phyloP scores from a whole-genome alignment of 2,329 filamentous ascomycete genomes.

The Penicillium sp. region DNA sequence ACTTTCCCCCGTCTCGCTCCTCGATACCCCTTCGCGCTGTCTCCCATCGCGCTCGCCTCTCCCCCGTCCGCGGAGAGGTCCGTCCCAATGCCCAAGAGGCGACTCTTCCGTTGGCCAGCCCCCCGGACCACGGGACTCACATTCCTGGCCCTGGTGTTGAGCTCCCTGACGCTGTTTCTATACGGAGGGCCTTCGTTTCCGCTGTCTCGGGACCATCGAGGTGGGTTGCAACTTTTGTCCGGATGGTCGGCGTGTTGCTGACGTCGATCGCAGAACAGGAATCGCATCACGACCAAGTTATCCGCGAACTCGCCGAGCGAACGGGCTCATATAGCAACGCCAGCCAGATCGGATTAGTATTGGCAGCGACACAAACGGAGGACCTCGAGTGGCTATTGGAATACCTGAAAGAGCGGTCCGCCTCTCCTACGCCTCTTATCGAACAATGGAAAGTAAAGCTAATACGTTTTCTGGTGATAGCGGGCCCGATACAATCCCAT shows the following conservation, averaged over 20 bases:
- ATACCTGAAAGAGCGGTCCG: constrained; percentile 28
- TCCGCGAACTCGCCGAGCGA: constrained; percentile 25
- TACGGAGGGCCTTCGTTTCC: constrained; percentile 19
- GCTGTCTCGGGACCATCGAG: not conserved
- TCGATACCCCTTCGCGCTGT: not conserved
- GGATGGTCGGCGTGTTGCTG: not conserved
- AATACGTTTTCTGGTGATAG: not conserved
- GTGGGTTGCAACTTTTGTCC: constrained; percentile 14
- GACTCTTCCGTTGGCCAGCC: constrained; percentile 27
- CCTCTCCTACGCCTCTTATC: not conserved
- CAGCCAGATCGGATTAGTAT: constrained; percentile 23
- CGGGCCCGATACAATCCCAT: constrained; percentile 26
- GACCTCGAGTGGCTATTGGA: constrained; percentile 28
- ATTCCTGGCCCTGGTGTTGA: constrained; percentile 23
- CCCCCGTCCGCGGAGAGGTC: constrained; percentile 6
- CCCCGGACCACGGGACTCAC: constrained; percentile 22
- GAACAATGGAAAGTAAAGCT: not conserved
- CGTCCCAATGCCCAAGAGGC: constrained; percentile 24
- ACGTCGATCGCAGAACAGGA: constrained; percentile 11
- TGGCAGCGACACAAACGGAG: constrained; percentile 26
- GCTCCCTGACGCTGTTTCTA: constrained; percentile 20
- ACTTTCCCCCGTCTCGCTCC: not conserved
- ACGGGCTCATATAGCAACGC: constrained; percentile 22
- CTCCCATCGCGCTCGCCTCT: constrained; percentile 4
- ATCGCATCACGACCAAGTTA: constrained; percentile 18